A percentile compares a stretch with the other conserved stretches of the same genome.
Evolutionary conservation across 495 filamentous ascomycete species (phyloP).

Genomic region (Acidomyces sp.): DNA sequence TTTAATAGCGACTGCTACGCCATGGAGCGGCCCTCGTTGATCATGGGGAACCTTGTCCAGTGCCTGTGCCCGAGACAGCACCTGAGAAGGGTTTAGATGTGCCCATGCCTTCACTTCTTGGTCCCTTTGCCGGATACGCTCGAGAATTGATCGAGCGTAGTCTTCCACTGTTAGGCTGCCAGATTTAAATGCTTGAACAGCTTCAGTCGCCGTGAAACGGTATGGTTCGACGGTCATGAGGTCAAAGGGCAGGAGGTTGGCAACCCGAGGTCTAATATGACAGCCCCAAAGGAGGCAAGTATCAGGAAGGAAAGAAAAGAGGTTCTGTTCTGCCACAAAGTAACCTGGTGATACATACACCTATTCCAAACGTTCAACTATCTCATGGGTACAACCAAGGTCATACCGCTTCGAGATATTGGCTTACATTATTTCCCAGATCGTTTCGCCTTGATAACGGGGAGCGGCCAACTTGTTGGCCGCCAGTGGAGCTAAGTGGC

Average conservation of each 20-base stretch:
- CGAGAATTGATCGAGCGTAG: constrained; percentile 41
- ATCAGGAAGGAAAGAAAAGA: background rate
- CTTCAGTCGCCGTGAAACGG: background rate
- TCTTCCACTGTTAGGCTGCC: constrained; percentile 12
- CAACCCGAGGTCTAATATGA: too few species aligned
- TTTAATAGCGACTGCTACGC: constrained; percentile 42
- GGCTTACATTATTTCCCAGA: background rate
- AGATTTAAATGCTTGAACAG: background rate
- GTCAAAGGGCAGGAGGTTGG: too few species aligned
- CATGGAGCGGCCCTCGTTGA: constrained; percentile 40
- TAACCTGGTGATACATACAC: background rate
- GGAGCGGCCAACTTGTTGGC: background rate
- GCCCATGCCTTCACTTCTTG: constrained; percentile 40
- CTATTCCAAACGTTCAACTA: background rate
- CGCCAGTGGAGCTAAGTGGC: too few species aligned
- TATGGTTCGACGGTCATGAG: background rate
- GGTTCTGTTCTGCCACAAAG: background rate
- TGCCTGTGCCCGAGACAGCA: constrained; percentile 37
- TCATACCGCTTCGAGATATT: background rate
- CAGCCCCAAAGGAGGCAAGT: background rate
- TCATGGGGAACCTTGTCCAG: constrained; percentile 37
- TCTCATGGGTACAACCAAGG: background rate
- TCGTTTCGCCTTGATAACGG: background rate
- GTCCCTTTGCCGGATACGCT: constrained; percentile 37
- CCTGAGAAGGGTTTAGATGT: constrained; percentile 33